phyloP scores from a whole-genome alignment of 2,329 filamentous ascomycete species.

The Pseudogymnoascus sp. region DNA sequence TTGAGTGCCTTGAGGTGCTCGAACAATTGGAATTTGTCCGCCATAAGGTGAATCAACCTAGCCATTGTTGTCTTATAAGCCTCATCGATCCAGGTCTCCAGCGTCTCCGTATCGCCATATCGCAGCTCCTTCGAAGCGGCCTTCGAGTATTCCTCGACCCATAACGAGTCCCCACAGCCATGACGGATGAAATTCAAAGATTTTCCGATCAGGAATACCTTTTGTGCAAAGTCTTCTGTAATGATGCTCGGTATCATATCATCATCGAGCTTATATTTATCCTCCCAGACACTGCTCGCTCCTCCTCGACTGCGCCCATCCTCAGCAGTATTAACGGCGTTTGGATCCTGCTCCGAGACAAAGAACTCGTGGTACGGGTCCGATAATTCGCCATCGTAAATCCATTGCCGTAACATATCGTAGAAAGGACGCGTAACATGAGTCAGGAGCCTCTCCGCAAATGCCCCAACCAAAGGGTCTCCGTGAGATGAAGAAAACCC shows the following conservation, averaged over 20 bases:
- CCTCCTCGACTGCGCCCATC: slow-evolving; percentile 48
- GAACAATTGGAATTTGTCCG: slow-evolving; percentile 87
- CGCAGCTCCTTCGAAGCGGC: slow-evolving; percentile 82
- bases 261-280: slow-evolving; percentile 83
- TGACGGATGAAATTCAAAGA: slow-evolving; percentile 97
- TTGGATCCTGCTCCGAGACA: slow-evolving; percentile 69
- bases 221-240: slow-evolving; percentile 85
- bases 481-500: slow-evolving; percentile 88
- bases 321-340: slow-evolving; percentile 34
- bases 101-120: slow-evolving; percentile 85
- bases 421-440: slow-evolving; percentile 94
- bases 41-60: slow-evolving; percentile 86
- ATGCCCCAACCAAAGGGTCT: slow-evolving; percentile 86
- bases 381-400: slow-evolving; percentile 96
- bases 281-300: slow-evolving; percentile 91
- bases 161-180: slow-evolving; percentile 84
- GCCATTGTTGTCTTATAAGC: slow-evolving; percentile 98
- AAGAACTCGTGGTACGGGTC: slow-evolving; percentile 96
- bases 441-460: slow-evolving; percentile 78
- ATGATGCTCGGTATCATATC: slow-evolving; percentile 90
- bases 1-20: slow-evolving; percentile 88
- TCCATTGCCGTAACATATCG: slow-evolving; percentile 91
- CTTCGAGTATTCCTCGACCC: slow-evolving; percentile 95
- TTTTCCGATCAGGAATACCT: slow-evolving; percentile 95
- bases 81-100: slow-evolving; percentile 90